Percentiles rank a stretch among this genome's conserved stretches.
These are phyloP conservation scores for Trichosporon sp. DNA, from an alignment of 1,284 basidiomycete species.

Conservation along the genomic window DNA sequence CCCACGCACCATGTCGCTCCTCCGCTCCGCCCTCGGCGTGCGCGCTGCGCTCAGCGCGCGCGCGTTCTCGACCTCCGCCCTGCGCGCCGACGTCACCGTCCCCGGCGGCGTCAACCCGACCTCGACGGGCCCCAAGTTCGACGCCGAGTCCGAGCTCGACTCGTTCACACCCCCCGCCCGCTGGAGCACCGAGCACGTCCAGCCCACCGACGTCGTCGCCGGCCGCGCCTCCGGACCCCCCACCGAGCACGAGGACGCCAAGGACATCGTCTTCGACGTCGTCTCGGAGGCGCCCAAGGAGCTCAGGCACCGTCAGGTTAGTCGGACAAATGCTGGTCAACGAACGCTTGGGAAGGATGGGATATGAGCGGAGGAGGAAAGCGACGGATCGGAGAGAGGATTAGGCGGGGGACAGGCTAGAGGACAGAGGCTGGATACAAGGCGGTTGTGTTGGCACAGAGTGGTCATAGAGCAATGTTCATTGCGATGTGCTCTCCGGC, in stretches of 20 bases:
- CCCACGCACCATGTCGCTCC: conserved; percentile 16
- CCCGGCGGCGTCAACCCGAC: conserved; percentile 5
- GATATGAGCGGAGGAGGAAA: neutral
- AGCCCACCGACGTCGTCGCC: conserved; percentile 29
- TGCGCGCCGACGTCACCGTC: neutral
- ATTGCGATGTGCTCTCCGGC: too few species aligned
- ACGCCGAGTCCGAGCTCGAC: conserved; percentile 3
- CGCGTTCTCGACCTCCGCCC: conserved; percentile 3
- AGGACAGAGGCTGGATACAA: too few species aligned
- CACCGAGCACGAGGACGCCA: conserved; percentile 25
- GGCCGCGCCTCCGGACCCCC: conserved; percentile 21
- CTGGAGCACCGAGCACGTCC: conserved; percentile 11
- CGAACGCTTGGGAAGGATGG: conserved; percentile 29
- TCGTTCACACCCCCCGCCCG: neutral
- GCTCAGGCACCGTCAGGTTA: conserved; percentile 20
- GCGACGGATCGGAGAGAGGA: neutral
- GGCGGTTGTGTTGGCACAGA: too few species aligned
- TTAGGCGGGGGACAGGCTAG: too few species aligned
- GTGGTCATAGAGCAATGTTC: too few species aligned
- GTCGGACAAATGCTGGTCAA: neutral
- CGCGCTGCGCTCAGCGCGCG: neutral
- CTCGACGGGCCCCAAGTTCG: conserved; percentile 1
- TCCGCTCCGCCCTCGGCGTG: conserved; percentile 13
- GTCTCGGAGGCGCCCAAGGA: conserved; percentile 48
- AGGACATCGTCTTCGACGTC: conserved; percentile 40